Evolutionary conservation across 768 basidiomycete genomes (phyloP), one percentile per base, ranked within the genome.

Genomic region (Mycena chlorophos): DNA sequence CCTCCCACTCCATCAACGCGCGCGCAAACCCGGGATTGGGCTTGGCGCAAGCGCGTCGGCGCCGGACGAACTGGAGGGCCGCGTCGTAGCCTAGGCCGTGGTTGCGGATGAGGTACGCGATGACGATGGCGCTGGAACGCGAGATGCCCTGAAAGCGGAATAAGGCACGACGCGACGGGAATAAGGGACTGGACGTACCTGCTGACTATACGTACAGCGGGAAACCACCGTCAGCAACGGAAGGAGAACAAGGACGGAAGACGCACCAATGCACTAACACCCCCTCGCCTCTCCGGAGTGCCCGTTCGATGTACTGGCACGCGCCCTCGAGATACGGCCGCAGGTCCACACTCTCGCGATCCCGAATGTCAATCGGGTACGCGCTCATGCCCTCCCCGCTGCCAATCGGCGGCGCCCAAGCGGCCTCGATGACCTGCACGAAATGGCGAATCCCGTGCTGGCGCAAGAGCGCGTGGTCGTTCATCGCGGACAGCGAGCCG

Each of bases 81-180:
- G 76, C 73, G 57, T 89, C 86, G 68, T 84, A 90, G 8, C 86
- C 75, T 87, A 90, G 87, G 38, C 81, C 84, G 55, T 83, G 81
- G 58, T 84, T 79, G 61, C 84, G 81, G 62, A 91, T 91, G 65
- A 91, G 85, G 73, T 89, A 91, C 42, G 89, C 89, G 56, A 91
- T 88, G 54, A 89, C 84, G 64, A 91, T 80, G 5, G 89, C 81
- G 16, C 87, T 78, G 47, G 83, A 86, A 60, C 89, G 83, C n/a
- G 89, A 91, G 50, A 91, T 77, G 59, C 89, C 89, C 88, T 89
- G 65, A 49, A 52, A 43, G 59, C 42, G 26, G 37, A 59, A 51
- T 57, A 63, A 45, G 28, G 16, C 40, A 48, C 25, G n/a, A 51
- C n/a, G 42, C 42, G 39, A 56, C 49, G 38, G 49, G 3, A 29